Evolutionary conservation across 441 rosid genomes (phyloP).

Genomic region (Pelargonium myrrhifolium): DNA sequence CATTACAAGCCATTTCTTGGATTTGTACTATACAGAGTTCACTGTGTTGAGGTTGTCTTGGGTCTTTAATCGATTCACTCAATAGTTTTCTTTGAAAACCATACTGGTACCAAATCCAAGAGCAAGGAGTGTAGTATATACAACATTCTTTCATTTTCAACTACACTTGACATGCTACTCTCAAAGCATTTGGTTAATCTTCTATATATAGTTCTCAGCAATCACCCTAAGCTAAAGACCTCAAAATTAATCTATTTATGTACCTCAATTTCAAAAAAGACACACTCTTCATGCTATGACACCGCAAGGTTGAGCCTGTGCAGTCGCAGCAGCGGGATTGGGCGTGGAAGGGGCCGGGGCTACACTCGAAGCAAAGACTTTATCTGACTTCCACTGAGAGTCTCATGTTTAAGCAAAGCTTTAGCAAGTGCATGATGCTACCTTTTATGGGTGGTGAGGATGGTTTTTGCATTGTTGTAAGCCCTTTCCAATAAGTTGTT

Average conservation of each 20-base stretch:
- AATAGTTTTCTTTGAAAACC: conserved; percentile 83
- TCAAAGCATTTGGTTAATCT: too few species aligned
- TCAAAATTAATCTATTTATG: too few species aligned
- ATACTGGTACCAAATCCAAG: conserved; percentile 79
- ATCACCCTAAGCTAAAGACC: too few species aligned
- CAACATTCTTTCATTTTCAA: too few species aligned
- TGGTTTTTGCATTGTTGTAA: conserved; percentile 71
- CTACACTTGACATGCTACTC: too few species aligned
- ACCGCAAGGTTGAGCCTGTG: conserved; percentile 20
- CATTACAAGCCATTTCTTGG: too few species aligned
- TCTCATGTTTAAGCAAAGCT: conserved; percentile 75
- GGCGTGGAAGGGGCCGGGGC: conserved; percentile 59
- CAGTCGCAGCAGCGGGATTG: conserved; percentile 63
- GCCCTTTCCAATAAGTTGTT: conserved; percentile 60
- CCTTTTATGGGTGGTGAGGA: conserved; percentile 61
- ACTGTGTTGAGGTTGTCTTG: conserved; percentile 82
- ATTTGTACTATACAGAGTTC: too few species aligned
- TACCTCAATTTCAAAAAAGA: too few species aligned
- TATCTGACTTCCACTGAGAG: conserved; percentile 73
- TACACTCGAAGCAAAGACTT: conserved; percentile 53
- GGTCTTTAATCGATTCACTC: conserved; percentile 89
- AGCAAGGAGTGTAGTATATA: too few species aligned
- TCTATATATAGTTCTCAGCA: too few species aligned
- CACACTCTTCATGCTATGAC: too few species aligned
- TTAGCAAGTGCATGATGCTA: conserved; percentile 79